Base-by-base conservation (phyloP, 2,329 filamentous ascomycete species). In the Boeremia exigua region DNA sequence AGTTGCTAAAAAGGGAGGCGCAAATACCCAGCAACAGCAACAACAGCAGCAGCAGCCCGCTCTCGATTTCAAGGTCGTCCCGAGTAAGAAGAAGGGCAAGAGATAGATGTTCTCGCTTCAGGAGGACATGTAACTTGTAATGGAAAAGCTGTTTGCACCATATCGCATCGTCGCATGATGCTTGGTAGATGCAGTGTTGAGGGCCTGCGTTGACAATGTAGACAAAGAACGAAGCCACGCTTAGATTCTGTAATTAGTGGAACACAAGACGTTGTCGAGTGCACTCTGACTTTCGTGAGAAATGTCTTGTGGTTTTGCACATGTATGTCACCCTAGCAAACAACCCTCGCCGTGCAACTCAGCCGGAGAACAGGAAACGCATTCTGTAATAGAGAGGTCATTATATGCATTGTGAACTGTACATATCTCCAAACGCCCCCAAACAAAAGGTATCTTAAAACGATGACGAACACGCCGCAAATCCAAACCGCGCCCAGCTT, bases 1-100 rank as follows among this genome's bases (percentile, higher is more conserved):
- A 78, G 95, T 99, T 48, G 95, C 95, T 1, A 98, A 98, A 87
- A 97, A 97, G 82, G 89, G 90, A 92, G 83, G 89, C 86, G 23
- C 80, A 78, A 45, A 70, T 67, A 65, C 73, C 74, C 72, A 75
- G 49, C 62, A 62, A 66, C 71, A 65, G 67, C 69, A 70, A 57
- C 60, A 62, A 27, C 58, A 71, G 56, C 63, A 65, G 65, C 69
- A 70, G 59, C 60, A 62, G 30, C 58, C 48, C 38, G 69, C 76
- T 44, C 72, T 75, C 43, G 73, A 77, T 38, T 98, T 97, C 80
- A 95, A 95, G 81, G 91, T 98, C 48, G 94, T 98, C 10, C 86
- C 91, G 12, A 85, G 88, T 60, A 93, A 95, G 77, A 98, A 97
- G 87, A 96, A 96, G 85, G 88, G 84, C 36, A 80, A 79, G 72